Base-by-base conservation (phyloP, 352 stramenopile genomes). In the Saprolegnia parasitica region DNA sequence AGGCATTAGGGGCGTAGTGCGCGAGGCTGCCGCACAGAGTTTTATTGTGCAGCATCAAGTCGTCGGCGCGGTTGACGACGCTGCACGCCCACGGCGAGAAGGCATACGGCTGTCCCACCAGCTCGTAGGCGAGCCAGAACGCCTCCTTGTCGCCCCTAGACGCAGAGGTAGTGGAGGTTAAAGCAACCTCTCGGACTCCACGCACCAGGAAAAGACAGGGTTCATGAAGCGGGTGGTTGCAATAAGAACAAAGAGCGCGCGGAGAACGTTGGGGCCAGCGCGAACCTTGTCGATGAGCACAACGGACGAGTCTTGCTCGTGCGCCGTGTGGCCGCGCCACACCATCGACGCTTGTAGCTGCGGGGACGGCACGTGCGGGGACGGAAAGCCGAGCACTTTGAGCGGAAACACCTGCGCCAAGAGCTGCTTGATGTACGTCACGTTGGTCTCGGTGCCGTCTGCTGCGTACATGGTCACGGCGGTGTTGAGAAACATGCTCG, bases 401-500 rank as follows among this genome's bases (percentile, higher is more conserved):
- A 42, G 35, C 35, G 52, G 52, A 24, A 49, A 60, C 1, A 60
- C 13, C 20, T 60, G n/a, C 47, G 24, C 20, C 1, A 60, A 60
- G n/a, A 49, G 18, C 42, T 49, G 13, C 13, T 24, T 60, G 13
- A 60, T 60, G 52, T 42, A 60, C 11, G 52, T 16, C 52, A 21
- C 20, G 11, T 60, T 18, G 52, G n/a, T n/a, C 13, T 20, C 13
- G 16, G 11, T 11, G 13, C 35, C 24, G 52, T 35, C 52, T 9
- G 52, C 1, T 4, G 20, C 13, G 13, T 15, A n/a, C 42, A 49
- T n/a, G 42, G 11, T 49, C 18, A 49, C 42, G 18, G 42, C 13
- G 42, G 11, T 49, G 32, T 67, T 67, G 64, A 82, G 63, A 58
- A 79, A 76, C 42, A 64, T 72, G 65, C 52, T 9, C 4, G 80